phyloP scores from a whole-genome alignment of 164 flowering plant species.

The Houttuynia cordata region DNA sequence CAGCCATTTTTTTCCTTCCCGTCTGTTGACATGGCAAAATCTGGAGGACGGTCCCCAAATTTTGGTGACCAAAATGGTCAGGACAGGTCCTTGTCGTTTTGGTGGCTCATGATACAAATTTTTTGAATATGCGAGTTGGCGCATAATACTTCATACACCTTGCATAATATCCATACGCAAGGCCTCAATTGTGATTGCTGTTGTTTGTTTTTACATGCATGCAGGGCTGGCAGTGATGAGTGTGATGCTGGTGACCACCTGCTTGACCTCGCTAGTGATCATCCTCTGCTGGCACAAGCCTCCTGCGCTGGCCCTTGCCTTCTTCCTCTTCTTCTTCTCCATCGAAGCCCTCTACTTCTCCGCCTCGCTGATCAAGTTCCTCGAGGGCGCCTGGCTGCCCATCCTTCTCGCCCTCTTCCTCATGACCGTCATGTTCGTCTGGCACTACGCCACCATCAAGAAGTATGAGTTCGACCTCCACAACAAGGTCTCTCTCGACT shows the following conservation, averaged over 20 bases:
- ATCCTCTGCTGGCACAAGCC: conserved; percentile 87
- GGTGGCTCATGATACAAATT: too few relatives aligned
- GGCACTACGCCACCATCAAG: conserved; percentile 88
- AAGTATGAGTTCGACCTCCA: conserved; percentile 91
- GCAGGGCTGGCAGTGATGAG: conserved; percentile 92
- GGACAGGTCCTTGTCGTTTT: too few relatives aligned
- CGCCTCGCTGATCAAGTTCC: conserved; percentile 76
- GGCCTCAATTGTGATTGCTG: too few relatives aligned
- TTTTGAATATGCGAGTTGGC: too few relatives aligned
- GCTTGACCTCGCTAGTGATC: conserved; percentile 77
- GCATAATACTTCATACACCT: too few relatives aligned
- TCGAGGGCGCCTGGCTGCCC: conserved; percentile 98
- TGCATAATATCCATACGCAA: too few relatives aligned
- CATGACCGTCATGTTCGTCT: conserved; percentile 77
- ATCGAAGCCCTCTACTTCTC: conserved; percentile 81
- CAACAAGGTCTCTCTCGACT: conserved; percentile 90
- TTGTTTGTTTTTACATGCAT: conserved; percentile 3
- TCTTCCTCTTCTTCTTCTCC: conserved; percentile 80
- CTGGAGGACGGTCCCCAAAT: too few relatives aligned
- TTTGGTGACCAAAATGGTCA: too few relatives aligned
- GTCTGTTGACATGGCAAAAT: too few relatives aligned
- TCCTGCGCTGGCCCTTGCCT: conserved; percentile 56
- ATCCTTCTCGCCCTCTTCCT: conserved; percentile 79
- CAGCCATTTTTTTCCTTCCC: too few relatives aligned
- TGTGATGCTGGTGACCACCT: conserved; percentile 89